phyloP scores from a whole-genome alignment of 2,329 filamentous ascomycete species.

The Ceratocystis variospora region DNA sequence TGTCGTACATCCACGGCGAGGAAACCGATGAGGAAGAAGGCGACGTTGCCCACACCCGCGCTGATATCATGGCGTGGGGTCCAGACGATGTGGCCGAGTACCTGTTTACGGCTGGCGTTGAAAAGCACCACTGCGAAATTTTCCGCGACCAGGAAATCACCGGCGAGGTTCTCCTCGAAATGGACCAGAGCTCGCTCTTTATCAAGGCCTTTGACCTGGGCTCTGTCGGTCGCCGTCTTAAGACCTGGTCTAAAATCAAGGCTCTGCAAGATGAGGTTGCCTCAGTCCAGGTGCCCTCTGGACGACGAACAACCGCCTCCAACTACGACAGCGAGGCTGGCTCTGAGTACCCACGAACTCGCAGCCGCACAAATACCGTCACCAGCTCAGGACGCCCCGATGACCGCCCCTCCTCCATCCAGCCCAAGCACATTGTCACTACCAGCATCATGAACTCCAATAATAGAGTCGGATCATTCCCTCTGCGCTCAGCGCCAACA shows the following conservation, averaged over 20 bases:
- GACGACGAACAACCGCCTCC: constrained; percentile 39
- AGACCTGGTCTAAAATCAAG: constrained; percentile 96
- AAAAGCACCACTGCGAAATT: constrained; percentile 80
- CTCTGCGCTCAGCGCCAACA: constrained; percentile 15
- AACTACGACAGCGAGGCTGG: constrained; percentile 44
- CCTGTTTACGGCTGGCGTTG: constrained; percentile 70
- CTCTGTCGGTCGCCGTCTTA: constrained; percentile 73
- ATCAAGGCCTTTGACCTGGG: constrained; percentile 92
- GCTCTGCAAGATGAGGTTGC: constrained; percentile 75
- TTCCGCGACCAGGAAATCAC: constrained; percentile 94
- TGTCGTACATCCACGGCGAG: constrained; percentile 86
- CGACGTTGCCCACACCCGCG: constrained; percentile 48
- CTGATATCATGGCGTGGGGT: constrained; percentile 68
- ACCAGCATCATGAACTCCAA: constrained; percentile 36
- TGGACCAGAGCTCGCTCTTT: constrained; percentile 91
- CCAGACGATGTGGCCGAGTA: constrained; percentile 77
- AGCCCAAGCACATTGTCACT: constrained; percentile 36
- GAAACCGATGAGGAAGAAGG: constrained; percentile 96
- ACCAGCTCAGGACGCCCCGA: constrained; percentile 33
- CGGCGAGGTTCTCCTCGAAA: constrained; percentile 80
- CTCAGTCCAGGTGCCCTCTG: constrained; percentile 27
- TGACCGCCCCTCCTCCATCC: constrained; percentile 34
- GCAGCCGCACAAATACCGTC: constrained; percentile 46
- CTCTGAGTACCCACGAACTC: constrained; percentile 35
- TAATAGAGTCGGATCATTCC: constrained; percentile 28